Evolutionary conservation across 2,329 filamentous ascomycete species (phyloP), one percentile per base, ranked within the genome.

Genomic region (Beauveria brongniartii): DNA sequence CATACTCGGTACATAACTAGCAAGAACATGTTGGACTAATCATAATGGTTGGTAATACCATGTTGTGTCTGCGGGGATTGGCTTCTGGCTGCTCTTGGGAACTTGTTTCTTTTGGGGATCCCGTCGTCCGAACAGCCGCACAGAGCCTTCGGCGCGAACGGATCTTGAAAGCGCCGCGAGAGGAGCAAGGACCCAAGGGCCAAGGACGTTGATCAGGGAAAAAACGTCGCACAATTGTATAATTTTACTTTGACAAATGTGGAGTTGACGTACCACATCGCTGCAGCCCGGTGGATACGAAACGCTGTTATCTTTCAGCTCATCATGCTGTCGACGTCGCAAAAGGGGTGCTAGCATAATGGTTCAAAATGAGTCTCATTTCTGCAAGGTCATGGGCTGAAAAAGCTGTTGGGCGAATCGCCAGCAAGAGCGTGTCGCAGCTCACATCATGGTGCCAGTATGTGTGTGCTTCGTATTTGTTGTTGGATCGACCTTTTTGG

Each of bases 241-340:
- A 28, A 8, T 16, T 55, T 55, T 46, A 55, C 37, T 41, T 44
- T 47, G 22, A 3, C 20, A 18, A n/a, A 14, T 28, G 41, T 55
- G 54, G 44, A 41, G 16, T 37, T 20, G 30, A 40, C 40, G 55
- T 16, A 57, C 55, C 30, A 57, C 44, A 41, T 40, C 8, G 44
- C 44, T 48, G 43, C 55, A 57, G 55, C 43, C 44, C 30, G 43
- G 55, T 57, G 55, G 43, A 18, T 22, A 48, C 55, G 12, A 2
- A 16, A 50, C 8, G 34, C 30, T 57, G 55, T 50, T 57, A 57
- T 57, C 55, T 57, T 56, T 57, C 55, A 57, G 55, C 55, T 57
- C 28, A 48, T 28, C 20, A 48, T 40, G 55, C 20, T 48, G 44
- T 30, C 18, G 22, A 46, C 18, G 3, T 46, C 12, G 12, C n/a